A percentile compares a stretch with the other conserved stretches of the same genome.
Conservation (phyloP, 2,329 filamentous ascomycete species). For the Cryphonectria radicalis region DNA sequence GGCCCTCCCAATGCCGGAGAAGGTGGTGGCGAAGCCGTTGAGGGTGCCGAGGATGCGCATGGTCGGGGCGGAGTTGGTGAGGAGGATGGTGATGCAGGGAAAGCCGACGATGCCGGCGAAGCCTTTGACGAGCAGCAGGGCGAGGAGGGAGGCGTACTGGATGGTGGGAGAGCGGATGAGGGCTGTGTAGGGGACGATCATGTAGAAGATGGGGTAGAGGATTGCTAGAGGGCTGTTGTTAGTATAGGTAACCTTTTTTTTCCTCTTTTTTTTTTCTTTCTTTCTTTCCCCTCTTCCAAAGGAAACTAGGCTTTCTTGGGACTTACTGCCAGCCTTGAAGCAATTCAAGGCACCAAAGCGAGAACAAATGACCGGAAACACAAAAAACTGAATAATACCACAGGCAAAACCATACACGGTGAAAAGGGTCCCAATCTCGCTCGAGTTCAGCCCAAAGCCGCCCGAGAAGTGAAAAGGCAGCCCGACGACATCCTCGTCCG, state of each 20-base stretch:
- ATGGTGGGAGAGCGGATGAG: slow-evolving; percentile 54
- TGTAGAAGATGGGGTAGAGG: slow-evolving; percentile 74
- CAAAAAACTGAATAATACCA: slow-evolving; percentile 81
- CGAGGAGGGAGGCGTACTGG: slow-evolving; percentile 67
- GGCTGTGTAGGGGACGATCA: slow-evolving; percentile 80
- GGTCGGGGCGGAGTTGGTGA: slow-evolving; percentile 83
- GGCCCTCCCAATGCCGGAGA: slow-evolving; percentile 80
- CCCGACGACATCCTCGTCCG: slow-evolving; percentile 58
- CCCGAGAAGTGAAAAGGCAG: slow-evolving; percentile 82
- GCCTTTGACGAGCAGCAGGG: slow-evolving; percentile 74
- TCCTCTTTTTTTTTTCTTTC: background rate
- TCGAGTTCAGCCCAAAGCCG: slow-evolving; percentile 75
- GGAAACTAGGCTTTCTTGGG: slow-evolving; percentile 11
- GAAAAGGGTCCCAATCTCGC: slow-evolving; percentile 82
- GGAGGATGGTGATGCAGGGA: slow-evolving; percentile 84
- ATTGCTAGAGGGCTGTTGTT: slow-evolving; percentile 46
- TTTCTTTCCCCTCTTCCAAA: background rate
- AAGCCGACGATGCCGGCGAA: slow-evolving; percentile 82
- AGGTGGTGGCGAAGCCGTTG: slow-evolving; percentile 86
- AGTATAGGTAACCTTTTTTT: background rate
- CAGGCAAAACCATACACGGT: slow-evolving; percentile 80
- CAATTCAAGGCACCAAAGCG: slow-evolving; percentile 75
- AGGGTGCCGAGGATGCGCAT: slow-evolving; percentile 81
- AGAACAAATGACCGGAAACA: slow-evolving; percentile 78
- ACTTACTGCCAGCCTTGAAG: slow-evolving; percentile 65